These are phyloP conservation scores for Erodium maritimum DNA, from an alignment of 345 rosid genomes.

Conservation along the genomic window DNA sequence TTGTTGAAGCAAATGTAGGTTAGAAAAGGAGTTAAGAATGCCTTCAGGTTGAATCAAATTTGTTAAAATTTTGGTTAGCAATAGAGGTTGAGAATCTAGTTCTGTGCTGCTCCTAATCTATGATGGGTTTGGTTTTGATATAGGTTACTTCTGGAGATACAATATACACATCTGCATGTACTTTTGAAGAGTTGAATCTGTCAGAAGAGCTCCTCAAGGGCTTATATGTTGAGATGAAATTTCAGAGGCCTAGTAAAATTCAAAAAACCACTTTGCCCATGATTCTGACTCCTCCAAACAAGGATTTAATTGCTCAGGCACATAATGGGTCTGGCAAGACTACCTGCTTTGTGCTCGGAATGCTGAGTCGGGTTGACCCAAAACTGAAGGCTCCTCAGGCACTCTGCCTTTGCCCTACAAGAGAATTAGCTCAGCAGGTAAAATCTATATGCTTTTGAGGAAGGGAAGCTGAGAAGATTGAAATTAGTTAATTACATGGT, in stretches of 20 bases:
- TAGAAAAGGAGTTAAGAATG: too few species aligned
- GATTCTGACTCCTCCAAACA: constrained; percentile 80
- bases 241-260: constrained; percentile 91
- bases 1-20: too few species aligned
- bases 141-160: constrained; percentile 76
- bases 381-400: constrained; percentile 56
- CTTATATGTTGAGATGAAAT: constrained; percentile 67
- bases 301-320: constrained; percentile 80
- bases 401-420: too few species aligned
- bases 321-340: too few species aligned
- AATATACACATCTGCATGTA: constrained; percentile 63
- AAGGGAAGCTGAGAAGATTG: not conserved
- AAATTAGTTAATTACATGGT: too few species aligned
- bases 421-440: constrained; percentile 90
- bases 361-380: constrained; percentile 79
- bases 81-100: not conserved
- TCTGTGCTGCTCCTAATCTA: constrained; percentile 1
- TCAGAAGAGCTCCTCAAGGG: constrained; percentile 77
- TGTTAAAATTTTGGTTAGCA: too few species aligned
- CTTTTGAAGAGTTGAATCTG: constrained; percentile 74
- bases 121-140: not conserved
- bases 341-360: constrained; percentile 83
- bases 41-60: too few species aligned
- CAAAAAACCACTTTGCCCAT: constrained; percentile 89
- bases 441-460: not conserved